Evolutionary conservation across 495 filamentous ascomycete species (phyloP).

Genomic region (Penicillium mononematosum): DNA sequence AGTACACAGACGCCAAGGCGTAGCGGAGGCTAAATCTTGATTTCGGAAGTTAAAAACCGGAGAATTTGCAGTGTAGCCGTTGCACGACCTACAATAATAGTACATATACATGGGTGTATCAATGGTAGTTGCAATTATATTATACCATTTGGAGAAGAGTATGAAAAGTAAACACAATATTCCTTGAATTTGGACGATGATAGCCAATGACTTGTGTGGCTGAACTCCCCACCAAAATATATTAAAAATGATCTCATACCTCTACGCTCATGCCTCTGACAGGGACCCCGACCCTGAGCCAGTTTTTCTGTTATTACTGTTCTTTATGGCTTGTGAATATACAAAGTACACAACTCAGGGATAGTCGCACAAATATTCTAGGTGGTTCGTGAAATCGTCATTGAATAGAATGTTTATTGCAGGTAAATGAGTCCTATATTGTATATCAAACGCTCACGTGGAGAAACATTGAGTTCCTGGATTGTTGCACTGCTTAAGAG

Average conservation of each 20-base stretch:
- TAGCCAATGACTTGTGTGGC: conserved; percentile 34
- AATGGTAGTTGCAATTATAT: background rate
- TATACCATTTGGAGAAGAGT: background rate
- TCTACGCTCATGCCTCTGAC: conserved; percentile 11
- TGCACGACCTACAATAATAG: background rate
- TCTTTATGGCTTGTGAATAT: background rate
- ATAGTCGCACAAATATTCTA: background rate
- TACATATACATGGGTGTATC: background rate
- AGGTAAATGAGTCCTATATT: background rate
- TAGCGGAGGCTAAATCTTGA: conserved; percentile 9
- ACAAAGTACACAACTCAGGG: too few species aligned
- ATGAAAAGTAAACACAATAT: background rate
- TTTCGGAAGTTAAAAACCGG: conserved; percentile 10
- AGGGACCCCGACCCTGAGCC: conserved; percentile 10
- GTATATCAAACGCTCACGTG: background rate
- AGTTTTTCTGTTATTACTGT: background rate
- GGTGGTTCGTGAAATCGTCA: background rate
- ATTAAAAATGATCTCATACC: conserved; percentile 40
- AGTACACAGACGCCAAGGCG: background rate
- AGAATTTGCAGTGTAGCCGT: background rate
- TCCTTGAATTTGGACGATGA: conserved; percentile 20
- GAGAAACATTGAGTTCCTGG: background rate
- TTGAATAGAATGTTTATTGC: background rate
- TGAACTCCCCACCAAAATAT: conserved; percentile 33
- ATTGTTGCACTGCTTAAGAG: conserved; percentile 17